phyloP scores from a whole-genome alignment of 140 eudicot genomes.

The Erigeron philadelphicus region DNA sequence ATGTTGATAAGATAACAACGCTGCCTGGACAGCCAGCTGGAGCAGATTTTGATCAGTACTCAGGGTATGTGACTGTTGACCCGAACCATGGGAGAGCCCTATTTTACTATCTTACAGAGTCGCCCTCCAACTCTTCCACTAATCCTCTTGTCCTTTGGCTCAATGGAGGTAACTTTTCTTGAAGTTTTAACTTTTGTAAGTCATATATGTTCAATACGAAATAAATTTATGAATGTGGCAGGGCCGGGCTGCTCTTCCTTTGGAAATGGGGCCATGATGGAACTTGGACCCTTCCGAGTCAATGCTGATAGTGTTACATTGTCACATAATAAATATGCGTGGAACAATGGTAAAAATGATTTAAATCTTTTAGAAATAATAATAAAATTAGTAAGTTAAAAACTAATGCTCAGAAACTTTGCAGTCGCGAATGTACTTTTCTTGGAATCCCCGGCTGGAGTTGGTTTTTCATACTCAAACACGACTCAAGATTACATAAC shows the following conservation, averaged over 20 bases:
- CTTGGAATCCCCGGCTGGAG: conserved; percentile 81
- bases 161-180: conserved; percentile 50
- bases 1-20: conserved; percentile 32
- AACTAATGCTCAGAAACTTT: conserved; percentile 11
- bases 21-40: conserved; percentile 62
- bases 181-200: not conserved
- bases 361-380: not conserved
- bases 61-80: conserved; percentile 68
- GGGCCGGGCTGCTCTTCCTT: conserved; percentile 81
- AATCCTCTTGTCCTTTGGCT: conserved; percentile 72
- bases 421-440: conserved; percentile 66
- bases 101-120: conserved; percentile 53
- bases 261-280: conserved; percentile 68
- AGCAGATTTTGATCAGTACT: conserved; percentile 44
- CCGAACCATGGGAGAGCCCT: conserved; percentile 47
- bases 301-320: conserved; percentile 40
- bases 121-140: conserved; percentile 34
- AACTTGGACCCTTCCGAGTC: conserved; percentile 67
- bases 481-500: conserved; percentile 44
- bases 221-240: not conserved
- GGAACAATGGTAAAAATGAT: conserved; percentile 43
- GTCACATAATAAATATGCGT: conserved; percentile 34
- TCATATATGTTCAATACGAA: not conserved
- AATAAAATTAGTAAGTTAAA: not conserved
- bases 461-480: conserved; percentile 69